Percentiles rank a stretch among this genome's conserved stretches.
These are phyloP conservation scores for Gardenia jasminoides DNA, from an alignment of 257 asterid species.

Conservation along the genomic window DNA sequence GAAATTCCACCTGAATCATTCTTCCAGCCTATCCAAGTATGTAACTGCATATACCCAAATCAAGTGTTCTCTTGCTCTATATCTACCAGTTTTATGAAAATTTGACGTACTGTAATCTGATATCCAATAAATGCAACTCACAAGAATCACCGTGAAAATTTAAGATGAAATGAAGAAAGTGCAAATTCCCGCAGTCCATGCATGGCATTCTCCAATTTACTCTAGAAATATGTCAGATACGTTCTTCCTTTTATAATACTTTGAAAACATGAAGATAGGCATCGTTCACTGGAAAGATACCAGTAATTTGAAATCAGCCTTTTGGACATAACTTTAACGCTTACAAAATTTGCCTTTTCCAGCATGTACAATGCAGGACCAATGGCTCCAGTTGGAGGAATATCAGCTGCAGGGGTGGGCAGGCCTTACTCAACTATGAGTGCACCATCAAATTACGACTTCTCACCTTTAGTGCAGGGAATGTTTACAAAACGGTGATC, in stretches of 20 bases:
- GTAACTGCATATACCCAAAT: background rate
- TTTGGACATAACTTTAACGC: background rate
- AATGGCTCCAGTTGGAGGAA: constrained; percentile 12
- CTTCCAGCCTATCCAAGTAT: background rate
- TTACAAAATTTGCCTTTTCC: background rate
- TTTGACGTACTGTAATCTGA: background rate
- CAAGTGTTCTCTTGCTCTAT: background rate
- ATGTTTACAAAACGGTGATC: constrained; percentile 26
- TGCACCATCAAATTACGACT: constrained; percentile 22
- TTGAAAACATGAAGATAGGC: background rate
- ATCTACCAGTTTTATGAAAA: background rate
- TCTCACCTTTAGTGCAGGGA: constrained; percentile 29
- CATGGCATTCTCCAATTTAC: background rate
- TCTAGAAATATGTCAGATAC: background rate
- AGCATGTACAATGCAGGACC: constrained; percentile 17
- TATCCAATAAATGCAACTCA: background rate
- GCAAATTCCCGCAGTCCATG: too few relatives aligned
- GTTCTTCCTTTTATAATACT: background rate
- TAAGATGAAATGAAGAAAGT: background rate
- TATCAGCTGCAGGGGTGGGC: constrained; percentile 13
- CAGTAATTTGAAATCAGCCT: background rate
- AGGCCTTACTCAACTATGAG: constrained; percentile 21
- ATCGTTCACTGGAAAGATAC: background rate
- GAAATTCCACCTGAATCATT: background rate
- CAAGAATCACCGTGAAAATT: background rate